Evolutionary conservation across 352 stramenopile species (phyloP), one percentile per base, ranked within the genome.

Genomic region (Pythium rishiriense): DNA sequence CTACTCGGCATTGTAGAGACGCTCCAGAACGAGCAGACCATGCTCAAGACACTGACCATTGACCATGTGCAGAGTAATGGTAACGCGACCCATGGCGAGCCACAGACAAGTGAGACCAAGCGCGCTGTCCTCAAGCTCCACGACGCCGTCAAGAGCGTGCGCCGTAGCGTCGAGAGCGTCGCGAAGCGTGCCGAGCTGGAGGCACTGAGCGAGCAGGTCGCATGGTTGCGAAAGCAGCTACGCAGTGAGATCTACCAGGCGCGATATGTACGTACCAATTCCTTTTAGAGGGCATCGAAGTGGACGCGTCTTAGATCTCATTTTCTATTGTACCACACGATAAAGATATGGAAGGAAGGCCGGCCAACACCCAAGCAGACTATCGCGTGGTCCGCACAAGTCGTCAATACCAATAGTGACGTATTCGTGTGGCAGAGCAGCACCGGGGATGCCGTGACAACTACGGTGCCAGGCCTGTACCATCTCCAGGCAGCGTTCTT

Each of bases 401-500:
- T 81, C 6, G 76, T 91, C 28, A 93, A 91, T 64, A 87, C 81
- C 17, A 85, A 78, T 31, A 56, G 72, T 19, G 80, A 91, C 29
- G 66, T 93, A 42, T 91, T 93, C 47, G 62, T 83, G 11, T 93
- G 84, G 84, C 74, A 86, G 31, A 56, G 66, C 14, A 75, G 73
- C 3, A 72, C 70, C 4, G 54, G 58, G 1, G 81, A 93, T 43
- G 61, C 61, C n/a, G 63, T 91, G 12, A 66, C 65, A 29, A 66
- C 87, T 21, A 69, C 79, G 31, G 53, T 91, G 4, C 81, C 84
- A 6, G 84, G 84, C 1, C 70, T 93, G 17, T 88, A 91, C 62
- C 79, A 91, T 53, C 54, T 93, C 3, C 78, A 93, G 52, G 77
- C 73, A 1, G 78, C 78, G 6, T 90, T 93, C 61, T 93, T 93